Conservation (phyloP, 305 asterid species). For the Plantago lanceolata region DNA sequence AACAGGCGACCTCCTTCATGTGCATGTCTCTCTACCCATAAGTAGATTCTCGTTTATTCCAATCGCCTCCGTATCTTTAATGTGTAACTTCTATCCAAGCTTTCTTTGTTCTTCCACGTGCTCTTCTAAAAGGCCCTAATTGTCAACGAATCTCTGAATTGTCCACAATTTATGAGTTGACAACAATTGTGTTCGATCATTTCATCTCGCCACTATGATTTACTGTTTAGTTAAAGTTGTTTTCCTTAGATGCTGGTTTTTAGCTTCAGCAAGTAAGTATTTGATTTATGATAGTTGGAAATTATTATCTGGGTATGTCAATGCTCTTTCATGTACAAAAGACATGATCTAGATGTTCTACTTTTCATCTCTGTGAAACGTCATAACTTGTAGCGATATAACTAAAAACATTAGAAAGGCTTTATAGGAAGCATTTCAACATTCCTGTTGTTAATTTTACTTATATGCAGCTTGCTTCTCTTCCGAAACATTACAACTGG, state of each 20-base stretch:
- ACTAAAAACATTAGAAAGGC: neutral
- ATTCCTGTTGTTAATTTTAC: neutral
- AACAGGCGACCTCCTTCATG: too few relatives aligned
- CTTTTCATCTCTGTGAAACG: neutral
- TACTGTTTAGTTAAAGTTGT: neutral
- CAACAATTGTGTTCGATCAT: neutral
- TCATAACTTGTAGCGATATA: neutral
- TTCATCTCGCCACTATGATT: neutral
- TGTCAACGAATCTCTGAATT: neutral
- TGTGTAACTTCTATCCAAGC: too few relatives aligned
- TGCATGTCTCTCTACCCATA: too few relatives aligned
- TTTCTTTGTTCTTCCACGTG: too few relatives aligned
- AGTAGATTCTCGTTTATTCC: too few relatives aligned
- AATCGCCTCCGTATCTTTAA: too few relatives aligned
- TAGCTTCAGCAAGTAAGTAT: neutral
- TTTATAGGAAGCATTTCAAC: neutral
- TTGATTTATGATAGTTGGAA: neutral
- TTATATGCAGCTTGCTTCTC: neutral
- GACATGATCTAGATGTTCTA: too few relatives aligned
- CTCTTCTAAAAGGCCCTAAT: too few relatives aligned
- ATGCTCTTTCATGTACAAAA: neutral
- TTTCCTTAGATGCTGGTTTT: neutral
- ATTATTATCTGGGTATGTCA: neutral
- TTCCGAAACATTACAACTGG: neutral
- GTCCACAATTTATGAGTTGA: neutral